Conservation (phyloP, 805 yeast genomes). For the Phaffomyces antillensis region DNA sequence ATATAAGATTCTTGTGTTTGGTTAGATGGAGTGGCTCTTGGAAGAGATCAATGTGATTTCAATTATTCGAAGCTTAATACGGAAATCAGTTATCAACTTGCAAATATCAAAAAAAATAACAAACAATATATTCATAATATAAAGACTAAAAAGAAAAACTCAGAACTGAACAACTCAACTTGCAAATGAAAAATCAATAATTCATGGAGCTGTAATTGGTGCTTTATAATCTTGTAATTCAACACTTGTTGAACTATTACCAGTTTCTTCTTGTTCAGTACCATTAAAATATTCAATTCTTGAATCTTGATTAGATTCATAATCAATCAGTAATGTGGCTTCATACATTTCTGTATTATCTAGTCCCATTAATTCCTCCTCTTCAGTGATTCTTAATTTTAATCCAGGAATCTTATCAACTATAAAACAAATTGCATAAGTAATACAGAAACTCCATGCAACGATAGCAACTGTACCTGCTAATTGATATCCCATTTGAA, state of each 20-base stretch:
- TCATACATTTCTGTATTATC: conserved; percentile 47
- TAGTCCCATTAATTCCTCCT: conserved; percentile 45
- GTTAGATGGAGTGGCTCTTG: too few relatives aligned
- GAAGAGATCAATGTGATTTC: too few relatives aligned
- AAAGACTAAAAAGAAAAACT: not conserved
- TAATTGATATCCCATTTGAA: conserved; percentile 83
- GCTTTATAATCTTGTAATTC: conserved; percentile 6
- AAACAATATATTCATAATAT: too few relatives aligned
- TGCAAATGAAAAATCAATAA: not conserved
- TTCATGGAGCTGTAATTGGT: conserved; percentile 1
- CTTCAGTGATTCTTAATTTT: conserved; percentile 36
- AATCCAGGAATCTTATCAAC: conserved; percentile 47
- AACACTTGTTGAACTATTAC: conserved; percentile 2
- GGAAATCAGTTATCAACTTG: too few relatives aligned
- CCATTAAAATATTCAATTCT: conserved; percentile 14
- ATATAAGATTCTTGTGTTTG: too few relatives aligned
- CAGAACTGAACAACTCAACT: not conserved
- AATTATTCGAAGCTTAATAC: too few relatives aligned
- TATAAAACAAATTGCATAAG: conserved; percentile 36
- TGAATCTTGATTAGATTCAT: not conserved
- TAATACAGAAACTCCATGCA: conserved; percentile 39
- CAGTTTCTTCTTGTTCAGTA: not conserved
- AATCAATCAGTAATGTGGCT: conserved; percentile 29
- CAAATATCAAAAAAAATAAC: not conserved
- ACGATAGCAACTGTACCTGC: conserved; percentile 41